Evolutionary conservation across 257 asterid species (phyloP).

Genomic region (Coffea canephora): DNA sequence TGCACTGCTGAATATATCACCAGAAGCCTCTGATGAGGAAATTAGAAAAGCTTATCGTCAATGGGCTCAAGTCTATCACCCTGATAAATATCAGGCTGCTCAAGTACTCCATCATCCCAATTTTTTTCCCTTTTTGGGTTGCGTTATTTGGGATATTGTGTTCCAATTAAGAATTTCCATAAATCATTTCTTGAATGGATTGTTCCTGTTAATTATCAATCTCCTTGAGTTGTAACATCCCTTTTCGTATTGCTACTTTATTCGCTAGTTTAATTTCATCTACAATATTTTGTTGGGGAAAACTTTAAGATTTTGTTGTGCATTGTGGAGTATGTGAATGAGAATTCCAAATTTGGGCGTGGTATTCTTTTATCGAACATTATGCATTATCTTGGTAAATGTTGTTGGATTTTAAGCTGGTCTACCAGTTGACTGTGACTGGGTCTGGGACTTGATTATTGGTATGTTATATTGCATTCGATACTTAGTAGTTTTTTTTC

Average conservation of each 20-base stretch:
- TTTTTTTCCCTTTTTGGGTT: not conserved
- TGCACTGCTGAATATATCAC: conserved; percentile 82
- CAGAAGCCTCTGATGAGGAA: conserved; percentile 95
- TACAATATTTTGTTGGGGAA: not conserved
- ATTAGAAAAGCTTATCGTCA: conserved; percentile 92
- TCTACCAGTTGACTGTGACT: too few relatives aligned
- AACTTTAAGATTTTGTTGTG: not conserved
- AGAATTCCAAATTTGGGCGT: not conserved
- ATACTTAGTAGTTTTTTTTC: not conserved
- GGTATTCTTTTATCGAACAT: not conserved
- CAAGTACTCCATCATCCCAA: conserved; percentile 34
- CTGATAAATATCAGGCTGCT: conserved; percentile 80
- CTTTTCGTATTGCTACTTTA: not conserved
- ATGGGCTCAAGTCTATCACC: conserved; percentile 98
- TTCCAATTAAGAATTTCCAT: not conserved
- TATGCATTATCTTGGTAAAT: not conserved
- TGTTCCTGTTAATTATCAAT: not conserved
- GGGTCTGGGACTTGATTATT: not conserved
- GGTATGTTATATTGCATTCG: not conserved
- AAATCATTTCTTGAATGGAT: too few relatives aligned
- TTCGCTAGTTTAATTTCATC: not conserved
- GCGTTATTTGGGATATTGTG: not conserved
- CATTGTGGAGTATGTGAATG: not conserved
- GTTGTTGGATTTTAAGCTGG: not conserved
- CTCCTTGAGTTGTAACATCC: not conserved